A percentile compares a stretch with the other conserved stretches of the same genome.
phyloP scores from a whole-genome alignment of 495 filamentous ascomycete genomes.

The Podospora anserina region DNA sequence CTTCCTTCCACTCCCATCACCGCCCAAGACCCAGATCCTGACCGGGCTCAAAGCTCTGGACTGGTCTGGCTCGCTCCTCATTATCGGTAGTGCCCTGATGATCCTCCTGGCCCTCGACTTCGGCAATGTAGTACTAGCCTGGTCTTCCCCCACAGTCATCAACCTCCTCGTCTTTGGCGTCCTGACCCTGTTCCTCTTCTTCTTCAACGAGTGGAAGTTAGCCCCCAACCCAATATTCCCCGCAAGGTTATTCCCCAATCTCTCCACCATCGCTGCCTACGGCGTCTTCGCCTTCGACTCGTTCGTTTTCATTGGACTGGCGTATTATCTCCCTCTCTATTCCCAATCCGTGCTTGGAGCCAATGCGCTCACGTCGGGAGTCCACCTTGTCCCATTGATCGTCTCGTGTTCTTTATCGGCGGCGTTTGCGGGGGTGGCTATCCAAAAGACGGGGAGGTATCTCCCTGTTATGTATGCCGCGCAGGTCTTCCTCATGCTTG shows the following conservation, averaged over 20 bases:
- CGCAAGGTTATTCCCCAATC: constrained; percentile 57
- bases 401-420: constrained; percentile 61
- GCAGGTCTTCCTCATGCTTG: constrained; percentile 52
- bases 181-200: constrained; percentile 55
- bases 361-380: constrained; percentile 65
- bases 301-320: constrained; percentile 63
- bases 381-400: constrained; percentile 71
- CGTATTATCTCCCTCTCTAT: constrained; percentile 72
- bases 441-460: constrained; percentile 63
- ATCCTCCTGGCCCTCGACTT: constrained; percentile 73
- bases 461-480: constrained; percentile 51
- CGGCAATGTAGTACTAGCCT: constrained; percentile 67
- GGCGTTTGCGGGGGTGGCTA: constrained; percentile 58
- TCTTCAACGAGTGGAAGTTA: constrained; percentile 63
- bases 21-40: constrained; percentile 58
- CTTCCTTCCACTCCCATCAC: constrained; percentile 67
- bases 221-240: constrained; percentile 74
- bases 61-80: constrained; percentile 64
- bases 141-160: constrained; percentile 67
- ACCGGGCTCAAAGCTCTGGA: constrained; percentile 70
- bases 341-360: constrained; percentile 71
- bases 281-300: constrained; percentile 59
- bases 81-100: constrained; percentile 71
- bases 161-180: constrained; percentile 74
- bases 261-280: constrained; percentile 56